These are phyloP conservation scores for Botrytis hyacinthi DNA, from an alignment of 2,329 filamentous ascomycete genomes.

Conservation along the genomic window DNA sequence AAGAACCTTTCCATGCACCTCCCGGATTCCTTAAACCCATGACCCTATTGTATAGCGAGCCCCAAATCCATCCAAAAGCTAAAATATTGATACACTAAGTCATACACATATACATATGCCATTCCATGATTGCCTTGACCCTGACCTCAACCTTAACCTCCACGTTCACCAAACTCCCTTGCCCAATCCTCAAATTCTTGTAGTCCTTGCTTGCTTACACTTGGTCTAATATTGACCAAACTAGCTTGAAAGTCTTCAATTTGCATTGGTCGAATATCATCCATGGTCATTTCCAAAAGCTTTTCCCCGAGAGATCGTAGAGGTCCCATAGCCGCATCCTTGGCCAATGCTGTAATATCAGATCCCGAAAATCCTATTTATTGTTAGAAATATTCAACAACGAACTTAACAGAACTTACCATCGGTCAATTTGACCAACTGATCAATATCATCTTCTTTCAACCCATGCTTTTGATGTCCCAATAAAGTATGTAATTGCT, in stretches of 20 bases:
- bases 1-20: not conserved
- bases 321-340: constrained; percentile 97
- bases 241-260: constrained; percentile 82
- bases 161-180: constrained; percentile 85
- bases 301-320: constrained; percentile 86
- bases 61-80: constrained; percentile 3
- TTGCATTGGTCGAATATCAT: constrained; percentile 85
- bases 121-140: constrained; percentile 44
- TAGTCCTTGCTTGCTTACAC: constrained; percentile 80
- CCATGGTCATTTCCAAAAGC: constrained; percentile 85
- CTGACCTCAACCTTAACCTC: constrained; percentile 70
- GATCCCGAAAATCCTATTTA: constrained; percentile 87
- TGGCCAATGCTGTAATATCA: constrained; percentile 93
- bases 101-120: not conserved
- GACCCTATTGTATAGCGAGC: not conserved
- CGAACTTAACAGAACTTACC: constrained; percentile 27
- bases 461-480: constrained; percentile 74
- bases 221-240: constrained; percentile 80
- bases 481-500: constrained; percentile 75
- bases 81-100: constrained; percentile 14
- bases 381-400: constrained; percentile 20
- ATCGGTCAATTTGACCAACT: constrained; percentile 77
- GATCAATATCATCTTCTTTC: constrained; percentile 66
- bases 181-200: constrained; percentile 95
- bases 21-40: not conserved